Conservation (phyloP, 140 eudicot genomes). For the Anethum foeniculum region DNA sequence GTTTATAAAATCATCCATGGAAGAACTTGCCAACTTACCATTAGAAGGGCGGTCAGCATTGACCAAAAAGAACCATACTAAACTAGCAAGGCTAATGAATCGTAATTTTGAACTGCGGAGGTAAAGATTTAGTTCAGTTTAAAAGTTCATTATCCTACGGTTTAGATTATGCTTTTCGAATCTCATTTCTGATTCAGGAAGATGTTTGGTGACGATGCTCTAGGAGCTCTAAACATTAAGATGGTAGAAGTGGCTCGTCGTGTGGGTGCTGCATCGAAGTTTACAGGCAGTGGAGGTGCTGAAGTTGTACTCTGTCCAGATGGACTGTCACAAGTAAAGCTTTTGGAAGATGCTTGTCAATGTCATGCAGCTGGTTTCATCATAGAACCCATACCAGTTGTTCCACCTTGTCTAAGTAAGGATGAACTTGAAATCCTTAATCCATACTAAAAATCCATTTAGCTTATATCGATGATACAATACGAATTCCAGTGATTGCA, state of each 20-base stretch:
- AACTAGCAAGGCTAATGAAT: slow-evolving; percentile 73
- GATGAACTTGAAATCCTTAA: slow-evolving; percentile 37
- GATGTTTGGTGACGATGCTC: slow-evolving; percentile 82
- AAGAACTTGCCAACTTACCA: slow-evolving; percentile 69
- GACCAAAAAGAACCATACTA: slow-evolving; percentile 47
- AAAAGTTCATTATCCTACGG: slow-evolving; percentile 4
- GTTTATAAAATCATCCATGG: slow-evolving; percentile 42
- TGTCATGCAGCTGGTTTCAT: slow-evolving; percentile 44
- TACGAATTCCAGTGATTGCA: no score
- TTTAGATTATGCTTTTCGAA: background rate
- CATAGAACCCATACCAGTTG: slow-evolving; percentile 45
- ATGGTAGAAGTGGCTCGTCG: slow-evolving; percentile 82
- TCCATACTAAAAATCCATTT: slow-evolving; percentile 8
- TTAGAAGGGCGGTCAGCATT: slow-evolving; percentile 63
- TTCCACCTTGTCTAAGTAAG: slow-evolving; percentile 46
- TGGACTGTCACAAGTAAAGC: slow-evolving; percentile 39
- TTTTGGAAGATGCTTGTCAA: slow-evolving; percentile 38
- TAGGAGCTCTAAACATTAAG: slow-evolving; percentile 70
- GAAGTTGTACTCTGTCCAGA: slow-evolving; percentile 48
- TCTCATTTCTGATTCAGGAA: slow-evolving; percentile 25
- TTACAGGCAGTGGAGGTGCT: slow-evolving; percentile 63
- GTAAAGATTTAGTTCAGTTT: slow-evolving; percentile 27
- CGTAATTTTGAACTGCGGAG: slow-evolving; percentile 85
- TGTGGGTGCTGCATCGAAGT: slow-evolving; percentile 82
- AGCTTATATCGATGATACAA: no score